Evolutionary conservation across 257 asterid species (phyloP), one percentile per base, ranked within the genome.

Genomic region (Paulownia fortunei): DNA sequence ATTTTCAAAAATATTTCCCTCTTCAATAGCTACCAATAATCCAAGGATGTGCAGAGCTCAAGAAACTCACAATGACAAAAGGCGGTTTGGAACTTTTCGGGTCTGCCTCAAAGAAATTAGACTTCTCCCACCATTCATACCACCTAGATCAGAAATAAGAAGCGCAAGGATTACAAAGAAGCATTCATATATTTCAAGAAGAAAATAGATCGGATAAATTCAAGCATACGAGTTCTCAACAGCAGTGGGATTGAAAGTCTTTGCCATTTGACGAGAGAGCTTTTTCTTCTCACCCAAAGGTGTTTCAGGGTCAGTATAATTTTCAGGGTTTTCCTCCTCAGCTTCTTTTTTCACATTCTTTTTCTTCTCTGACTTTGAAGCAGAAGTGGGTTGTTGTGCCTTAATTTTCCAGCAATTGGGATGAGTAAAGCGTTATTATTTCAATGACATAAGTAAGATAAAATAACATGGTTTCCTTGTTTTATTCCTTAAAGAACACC

Each of bases 51-150:
- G 74, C 16, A 77, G 21, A 74, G 51, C 49, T 69, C 78, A 68
- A 79, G 80, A 79, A 88, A 87, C 98, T 95, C 89, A 93, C 99
- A 58, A 95, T 95, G 41, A 83, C 87, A 83, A 90, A 95, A 23
- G 99, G 83, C 9, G 95, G 95, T 70, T 95, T 95, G 62, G 94
- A 81, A 92, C 98, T 95, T 69, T 80, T 87, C 4, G 93, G 52
- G 67, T 95, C 99, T 60, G 97, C 99, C 82, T 80, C 91, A 18
- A 93, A 93, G 85, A 95, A 95, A 6, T 86, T 87, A 52, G 98
- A 93, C 61, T 88, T 89, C 66, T 95, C 97, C 99, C 98, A 95
- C 99, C 98, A 95, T 7, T 86, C 90, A 83, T 95, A 95, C 99
- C 99, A 95, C 88, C 99, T 95, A 75, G 21, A 80, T 24, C 58